phyloP scores from a whole-genome alignment of 1,139 yeast genomes.

The Yamadazyma dushanensis region DNA sequence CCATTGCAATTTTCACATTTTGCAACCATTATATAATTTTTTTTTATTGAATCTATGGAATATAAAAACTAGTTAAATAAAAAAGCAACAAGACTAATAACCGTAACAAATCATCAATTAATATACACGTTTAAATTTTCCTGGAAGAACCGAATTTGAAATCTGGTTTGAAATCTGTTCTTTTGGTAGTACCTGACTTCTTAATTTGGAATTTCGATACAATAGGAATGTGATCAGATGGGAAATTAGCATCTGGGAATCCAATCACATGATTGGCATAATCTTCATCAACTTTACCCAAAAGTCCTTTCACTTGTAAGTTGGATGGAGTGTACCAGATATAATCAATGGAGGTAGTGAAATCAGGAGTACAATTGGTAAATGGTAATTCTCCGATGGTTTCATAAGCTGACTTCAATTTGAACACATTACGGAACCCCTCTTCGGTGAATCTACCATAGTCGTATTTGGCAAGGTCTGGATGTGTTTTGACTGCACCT shows the following conservation, averaged over 20 bases:
- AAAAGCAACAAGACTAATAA: conserved; percentile 5
- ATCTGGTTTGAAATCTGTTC: conserved; percentile 52
- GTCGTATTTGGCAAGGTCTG: conserved; percentile 80
- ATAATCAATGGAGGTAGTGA: conserved; percentile 91
- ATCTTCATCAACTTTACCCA: conserved; percentile 80
- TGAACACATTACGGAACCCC: conserved; percentile 80
- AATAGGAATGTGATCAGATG: conserved; percentile 91
- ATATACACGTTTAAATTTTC: conserved; percentile 37
- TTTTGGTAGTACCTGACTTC: conserved; percentile 36
- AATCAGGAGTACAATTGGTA: conserved; percentile 91
- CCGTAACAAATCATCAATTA: conserved; percentile 11
- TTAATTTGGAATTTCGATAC: conserved; percentile 75
- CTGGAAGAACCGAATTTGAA: conserved; percentile 52
- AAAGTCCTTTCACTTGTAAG: conserved; percentile 77
- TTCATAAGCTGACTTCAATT: conserved; percentile 83
- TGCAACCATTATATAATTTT: background rate
- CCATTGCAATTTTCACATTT: background rate
- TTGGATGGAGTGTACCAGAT: conserved; percentile 88
- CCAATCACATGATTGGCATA: conserved; percentile 81
- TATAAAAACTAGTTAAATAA: conserved; percentile 2
- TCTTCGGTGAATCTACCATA: conserved; percentile 91
- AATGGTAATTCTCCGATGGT: conserved; percentile 87
- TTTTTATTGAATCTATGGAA: background rate
- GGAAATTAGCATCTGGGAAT: conserved; percentile 90
- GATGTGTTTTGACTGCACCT: conserved; percentile 72